phyloP scores from a whole-genome alignment of 345 rosid genomes.

The Hibiscus trionum region DNA sequence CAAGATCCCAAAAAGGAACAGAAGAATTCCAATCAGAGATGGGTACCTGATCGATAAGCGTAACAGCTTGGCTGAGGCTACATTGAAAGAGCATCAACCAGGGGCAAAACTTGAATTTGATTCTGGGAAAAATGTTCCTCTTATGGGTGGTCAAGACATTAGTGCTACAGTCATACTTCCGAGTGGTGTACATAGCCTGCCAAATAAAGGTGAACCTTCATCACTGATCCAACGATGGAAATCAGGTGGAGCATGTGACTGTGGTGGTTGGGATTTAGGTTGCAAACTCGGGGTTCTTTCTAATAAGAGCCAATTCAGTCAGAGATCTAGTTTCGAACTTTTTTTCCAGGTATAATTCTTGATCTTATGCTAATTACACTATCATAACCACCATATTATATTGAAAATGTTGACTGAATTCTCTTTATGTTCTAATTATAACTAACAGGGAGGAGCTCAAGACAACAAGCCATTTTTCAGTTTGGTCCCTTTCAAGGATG shows the following conservation, averaged over 20 bases:
- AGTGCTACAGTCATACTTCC: constrained; percentile 78
- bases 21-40: constrained; percentile 16
- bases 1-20: constrained; percentile 37
- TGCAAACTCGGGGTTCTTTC: constrained; percentile 66
- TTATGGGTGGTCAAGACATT: constrained; percentile 20
- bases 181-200: constrained; percentile 72
- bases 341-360: constrained; percentile 42
- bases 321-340: constrained; percentile 37
- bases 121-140: constrained; percentile 16
- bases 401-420: neutral
- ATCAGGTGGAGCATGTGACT: constrained; percentile 91
- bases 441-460: constrained; percentile 48
- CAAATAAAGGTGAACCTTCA: constrained; percentile 80
- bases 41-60: constrained; percentile 21
- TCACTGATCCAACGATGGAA: constrained; percentile 84
- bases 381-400: neutral
- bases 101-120: constrained; percentile 11
- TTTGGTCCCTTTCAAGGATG: constrained; percentile 64
- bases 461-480: constrained; percentile 51
- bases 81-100: constrained; percentile 22
- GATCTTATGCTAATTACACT: neutral
- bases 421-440: constrained; percentile 9
- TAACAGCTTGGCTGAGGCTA: constrained; percentile 7
- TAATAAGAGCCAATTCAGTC: constrained; percentile 26
- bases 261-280: constrained; percentile 97